Evolutionary conservation across 2,329 filamentous ascomycete species (phyloP).

Genomic region (Exophiala bonariae): DNA sequence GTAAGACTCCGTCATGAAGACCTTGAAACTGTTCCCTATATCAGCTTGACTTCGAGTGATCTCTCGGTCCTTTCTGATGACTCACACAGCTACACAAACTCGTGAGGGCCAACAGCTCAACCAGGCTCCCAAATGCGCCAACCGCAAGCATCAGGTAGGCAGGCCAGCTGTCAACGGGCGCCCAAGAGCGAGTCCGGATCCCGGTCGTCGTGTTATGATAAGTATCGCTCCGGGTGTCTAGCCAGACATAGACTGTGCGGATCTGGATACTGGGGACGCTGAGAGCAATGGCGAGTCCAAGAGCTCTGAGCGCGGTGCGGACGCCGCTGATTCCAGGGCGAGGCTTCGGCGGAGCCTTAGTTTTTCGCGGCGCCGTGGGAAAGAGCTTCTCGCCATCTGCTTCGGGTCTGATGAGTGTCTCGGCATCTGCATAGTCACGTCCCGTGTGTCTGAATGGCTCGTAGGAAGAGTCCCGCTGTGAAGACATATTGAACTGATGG

Average conservation of each 20-base stretch:
- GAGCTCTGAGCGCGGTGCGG: background rate
- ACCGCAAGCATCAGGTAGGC: background rate
- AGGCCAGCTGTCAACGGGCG: background rate
- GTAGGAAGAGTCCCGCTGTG: background rate
- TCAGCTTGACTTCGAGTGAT: too few species aligned
- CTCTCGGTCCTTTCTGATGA: background rate
- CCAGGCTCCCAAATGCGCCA: background rate
- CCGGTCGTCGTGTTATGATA: background rate
- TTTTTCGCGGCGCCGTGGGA: background rate
- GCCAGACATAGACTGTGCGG: background rate
- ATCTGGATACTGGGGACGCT: background rate
- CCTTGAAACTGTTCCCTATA: background rate
- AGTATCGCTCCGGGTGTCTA: background rate
- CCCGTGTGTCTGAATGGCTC: background rate
- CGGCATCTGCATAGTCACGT: background rate
- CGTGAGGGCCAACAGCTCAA: background rate
- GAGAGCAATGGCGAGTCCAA: background rate
- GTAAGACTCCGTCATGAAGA: background rate
- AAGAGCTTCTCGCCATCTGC: background rate
- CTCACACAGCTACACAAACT: slow-evolving; percentile 1
- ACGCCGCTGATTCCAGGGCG: background rate
- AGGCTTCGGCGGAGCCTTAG: background rate
- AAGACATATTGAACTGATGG: background rate
- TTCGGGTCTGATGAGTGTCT: background rate
- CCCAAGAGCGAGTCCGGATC: slow-evolving; percentile 1